Evolutionary conservation across 2,329 filamentous ascomycete genomes (phyloP).

Genomic region (Cadophora sp.): DNA sequence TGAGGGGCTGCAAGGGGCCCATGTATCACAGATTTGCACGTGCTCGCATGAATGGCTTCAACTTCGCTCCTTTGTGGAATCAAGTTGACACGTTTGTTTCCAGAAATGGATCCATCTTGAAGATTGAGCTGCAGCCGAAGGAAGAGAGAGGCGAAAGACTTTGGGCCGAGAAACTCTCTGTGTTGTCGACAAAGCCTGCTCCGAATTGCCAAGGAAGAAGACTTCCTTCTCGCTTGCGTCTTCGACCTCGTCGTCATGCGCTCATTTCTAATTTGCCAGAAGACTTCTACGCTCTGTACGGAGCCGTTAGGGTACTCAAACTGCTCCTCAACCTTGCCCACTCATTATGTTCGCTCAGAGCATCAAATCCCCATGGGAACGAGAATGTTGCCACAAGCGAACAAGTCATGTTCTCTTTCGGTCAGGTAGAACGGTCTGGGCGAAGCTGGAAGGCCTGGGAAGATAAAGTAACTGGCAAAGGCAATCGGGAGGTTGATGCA

Average conservation of each 20-base stretch:
- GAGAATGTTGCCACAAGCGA: too few relatives aligned
- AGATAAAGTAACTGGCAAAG: too few relatives aligned
- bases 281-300: too few relatives aligned
- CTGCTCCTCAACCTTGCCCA: too few relatives aligned
- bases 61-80: not conserved
- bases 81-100: not conserved
- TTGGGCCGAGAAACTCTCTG: not conserved
- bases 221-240: not conserved
- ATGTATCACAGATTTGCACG: not conserved
- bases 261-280: too few relatives aligned
- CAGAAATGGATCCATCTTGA: not conserved
- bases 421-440: too few relatives aligned
- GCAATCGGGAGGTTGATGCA: too few relatives aligned
- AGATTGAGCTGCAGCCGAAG: not conserved
- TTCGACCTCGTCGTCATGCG: not conserved
- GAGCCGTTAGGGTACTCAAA: too few relatives aligned
- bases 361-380: too few relatives aligned
- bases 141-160: not conserved
- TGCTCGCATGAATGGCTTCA: constrained; percentile 13
- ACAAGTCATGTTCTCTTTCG: too few relatives aligned
- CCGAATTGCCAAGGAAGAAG: not conserved
- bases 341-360: too few relatives aligned
- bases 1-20: not conserved
- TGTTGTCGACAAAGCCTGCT: not conserved
- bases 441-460: too few relatives aligned